phyloP scores from a whole-genome alignment of 2,329 filamentous ascomycete species.

The Cytospora schulzeri region DNA sequence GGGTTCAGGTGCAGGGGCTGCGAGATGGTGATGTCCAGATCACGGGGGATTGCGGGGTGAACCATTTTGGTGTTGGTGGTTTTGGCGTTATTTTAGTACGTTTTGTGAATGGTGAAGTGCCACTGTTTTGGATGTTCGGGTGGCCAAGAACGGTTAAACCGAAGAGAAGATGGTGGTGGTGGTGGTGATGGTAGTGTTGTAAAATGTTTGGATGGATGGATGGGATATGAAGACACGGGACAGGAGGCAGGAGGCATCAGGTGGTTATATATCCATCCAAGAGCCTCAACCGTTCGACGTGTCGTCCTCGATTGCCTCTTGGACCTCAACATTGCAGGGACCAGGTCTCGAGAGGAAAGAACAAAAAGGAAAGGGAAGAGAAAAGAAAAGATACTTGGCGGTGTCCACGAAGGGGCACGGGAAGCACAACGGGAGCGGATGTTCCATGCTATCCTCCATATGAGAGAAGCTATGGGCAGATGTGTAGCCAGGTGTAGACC shows the following conservation, averaged over 20 bases:
- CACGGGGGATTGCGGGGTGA: conserved; percentile 25
- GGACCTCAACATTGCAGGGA: conserved; percentile 21
- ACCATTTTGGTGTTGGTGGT: conserved; percentile 22
- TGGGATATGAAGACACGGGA: conserved; percentile 14
- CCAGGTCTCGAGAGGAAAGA: conserved; percentile 7
- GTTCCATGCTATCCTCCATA: conserved; percentile 10
- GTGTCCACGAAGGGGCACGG: conserved; percentile 15
- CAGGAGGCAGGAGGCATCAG: conserved; percentile 13
- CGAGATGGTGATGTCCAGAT: conserved; percentile 21
- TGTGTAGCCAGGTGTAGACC: conserved; percentile 15
- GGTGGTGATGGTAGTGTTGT: not conserved
- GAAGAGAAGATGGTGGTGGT: not conserved
- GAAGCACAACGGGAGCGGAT: conserved; percentile 20
- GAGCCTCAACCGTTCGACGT: not conserved
- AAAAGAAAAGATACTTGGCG: conserved; percentile 8
- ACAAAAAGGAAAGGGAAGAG: not conserved
- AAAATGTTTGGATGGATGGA: conserved; percentile 4
- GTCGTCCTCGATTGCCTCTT: not conserved
- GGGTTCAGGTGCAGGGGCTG: conserved; percentile 2
- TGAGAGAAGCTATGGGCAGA: conserved; percentile 13
- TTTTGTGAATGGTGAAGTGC: not conserved
- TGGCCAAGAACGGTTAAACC: not conserved
- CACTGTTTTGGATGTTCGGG: not conserved
- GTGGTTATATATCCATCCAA: conserved; percentile 24
- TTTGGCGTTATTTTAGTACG: not conserved